phyloP scores from a whole-genome alignment of 192 early-diverging fungal genomes.

The Podila epigama region DNA sequence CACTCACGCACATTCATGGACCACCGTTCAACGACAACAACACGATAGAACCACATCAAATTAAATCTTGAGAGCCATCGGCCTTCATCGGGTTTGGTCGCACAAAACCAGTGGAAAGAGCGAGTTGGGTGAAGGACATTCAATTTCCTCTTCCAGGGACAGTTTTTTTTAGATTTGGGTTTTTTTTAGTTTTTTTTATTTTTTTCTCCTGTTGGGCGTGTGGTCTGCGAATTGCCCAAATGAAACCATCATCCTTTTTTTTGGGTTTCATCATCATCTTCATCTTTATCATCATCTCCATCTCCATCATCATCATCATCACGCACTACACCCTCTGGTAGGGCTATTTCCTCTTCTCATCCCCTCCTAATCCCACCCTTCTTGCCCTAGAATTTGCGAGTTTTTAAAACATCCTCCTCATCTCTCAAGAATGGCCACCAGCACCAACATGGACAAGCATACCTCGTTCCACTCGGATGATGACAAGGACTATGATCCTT shows the following conservation, averaged over 20 bases:
- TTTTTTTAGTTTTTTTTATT: neutral
- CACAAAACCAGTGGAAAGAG: neutral
- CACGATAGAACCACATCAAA: neutral
- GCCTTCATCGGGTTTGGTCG: neutral
- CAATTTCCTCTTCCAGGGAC: neutral
- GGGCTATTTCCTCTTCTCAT: neutral
- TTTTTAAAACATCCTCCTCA: neutral
- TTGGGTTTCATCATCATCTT: neutral
- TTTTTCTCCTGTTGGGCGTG: neutral
- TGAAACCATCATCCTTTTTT: neutral
- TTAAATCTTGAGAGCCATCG: too few relatives aligned
- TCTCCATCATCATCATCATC: neutral
- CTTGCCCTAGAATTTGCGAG: neutral
- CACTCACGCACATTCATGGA: too few relatives aligned
- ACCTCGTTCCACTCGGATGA: slow-evolving; percentile 23
- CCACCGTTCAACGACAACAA: neutral
- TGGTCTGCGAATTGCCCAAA: too few relatives aligned
- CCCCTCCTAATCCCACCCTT: neutral
- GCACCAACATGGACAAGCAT: neutral
- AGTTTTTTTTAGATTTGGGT: neutral
- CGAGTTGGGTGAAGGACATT: neutral
- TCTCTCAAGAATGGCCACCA: slow-evolving; percentile 17
- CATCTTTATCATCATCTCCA: neutral
- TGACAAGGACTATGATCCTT: slow-evolving; percentile 25
- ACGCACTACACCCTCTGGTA: neutral